Evolutionary conservation across 495 filamentous ascomycete genomes (phyloP).

Genomic region (Neurospora pannonica): DNA sequence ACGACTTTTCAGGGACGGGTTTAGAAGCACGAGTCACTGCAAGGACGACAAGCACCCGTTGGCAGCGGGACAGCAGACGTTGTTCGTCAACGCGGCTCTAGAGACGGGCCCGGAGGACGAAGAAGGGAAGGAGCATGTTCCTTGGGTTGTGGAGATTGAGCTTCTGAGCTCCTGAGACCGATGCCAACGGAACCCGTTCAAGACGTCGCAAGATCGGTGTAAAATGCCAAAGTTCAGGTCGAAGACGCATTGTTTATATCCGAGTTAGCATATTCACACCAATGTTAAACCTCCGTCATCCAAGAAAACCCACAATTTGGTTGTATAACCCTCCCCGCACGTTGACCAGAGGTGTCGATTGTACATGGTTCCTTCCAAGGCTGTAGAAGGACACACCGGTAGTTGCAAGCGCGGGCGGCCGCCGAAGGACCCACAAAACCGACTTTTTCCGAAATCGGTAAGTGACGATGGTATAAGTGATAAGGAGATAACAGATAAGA

Average conservation of each 20-base stretch:
- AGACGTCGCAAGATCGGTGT: too few relatives aligned
- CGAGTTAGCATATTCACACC: too few relatives aligned
- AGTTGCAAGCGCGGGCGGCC: background rate
- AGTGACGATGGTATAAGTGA: background rate
- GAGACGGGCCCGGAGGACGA: constrained; percentile 21
- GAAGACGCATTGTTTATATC: too few relatives aligned
- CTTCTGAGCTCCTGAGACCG: too few relatives aligned
- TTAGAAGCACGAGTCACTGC: constrained; percentile 22
- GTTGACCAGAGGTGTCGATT: too few relatives aligned
- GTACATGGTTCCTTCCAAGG: too few relatives aligned
- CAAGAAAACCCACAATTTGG: too few relatives aligned
- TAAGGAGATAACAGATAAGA: too few relatives aligned
- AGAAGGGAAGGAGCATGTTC: constrained; percentile 34
- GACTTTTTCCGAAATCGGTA: background rate
- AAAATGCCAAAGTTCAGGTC: too few relatives aligned
- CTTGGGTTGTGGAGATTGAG: constrained; percentile 59
- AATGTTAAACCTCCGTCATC: too few relatives aligned
- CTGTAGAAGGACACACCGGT: background rate
- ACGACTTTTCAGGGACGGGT: constrained; percentile 3
- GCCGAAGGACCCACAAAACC: background rate
- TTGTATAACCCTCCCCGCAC: too few relatives aligned
- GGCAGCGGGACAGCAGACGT: constrained; percentile 45
- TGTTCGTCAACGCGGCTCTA: constrained; percentile 67
- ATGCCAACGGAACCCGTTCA: too few relatives aligned
- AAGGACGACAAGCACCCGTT: constrained; percentile 27